These are phyloP conservation scores for Sesbania bispinosa DNA, from an alignment of 306 rosid genomes.

Conservation along the genomic window DNA sequence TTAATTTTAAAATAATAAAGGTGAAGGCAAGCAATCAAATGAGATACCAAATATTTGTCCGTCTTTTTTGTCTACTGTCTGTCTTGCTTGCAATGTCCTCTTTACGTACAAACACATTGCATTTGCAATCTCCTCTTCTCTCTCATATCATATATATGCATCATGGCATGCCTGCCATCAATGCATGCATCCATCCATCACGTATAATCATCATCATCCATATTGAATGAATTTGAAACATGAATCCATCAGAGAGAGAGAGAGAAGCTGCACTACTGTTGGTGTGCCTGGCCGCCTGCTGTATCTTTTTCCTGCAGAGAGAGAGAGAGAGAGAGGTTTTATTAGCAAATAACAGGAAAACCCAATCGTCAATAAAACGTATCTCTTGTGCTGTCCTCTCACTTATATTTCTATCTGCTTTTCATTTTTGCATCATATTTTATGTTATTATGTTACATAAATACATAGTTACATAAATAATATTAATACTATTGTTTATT, in stretches of 20 bases:
- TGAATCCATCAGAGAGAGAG: conserved; percentile 2
- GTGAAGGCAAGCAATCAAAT: not conserved
- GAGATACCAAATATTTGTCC: not conserved
- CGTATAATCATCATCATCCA: not conserved
- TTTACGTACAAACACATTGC: not conserved
- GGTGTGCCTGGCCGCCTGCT: conserved; percentile 3
- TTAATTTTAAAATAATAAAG: too few relatives aligned
- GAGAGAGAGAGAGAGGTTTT: not conserved
- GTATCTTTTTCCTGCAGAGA: conserved; percentile 9
- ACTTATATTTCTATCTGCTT: not conserved
- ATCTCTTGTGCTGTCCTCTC: conserved; percentile 30
- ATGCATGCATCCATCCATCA: not conserved
- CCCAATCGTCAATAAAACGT: conserved; percentile 32
- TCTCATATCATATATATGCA: not conserved
- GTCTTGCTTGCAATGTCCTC: not conserved
- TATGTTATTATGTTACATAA: too few relatives aligned
- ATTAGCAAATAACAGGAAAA: not conserved
- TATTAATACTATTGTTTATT: not conserved
- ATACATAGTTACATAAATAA: too few relatives aligned
- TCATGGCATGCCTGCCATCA: not conserved
- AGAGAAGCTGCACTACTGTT: not conserved
- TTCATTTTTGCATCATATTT: too few relatives aligned
- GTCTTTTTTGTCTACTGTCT: not conserved
- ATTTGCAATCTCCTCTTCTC: not conserved
- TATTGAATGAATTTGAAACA: not conserved